Percentiles rank a stretch among this genome's conserved stretches.
These are phyloP conservation scores for Hymenoscyphus infarciens DNA, from an alignment of 2,329 filamentous ascomycete genomes.

Conservation along the genomic window DNA sequence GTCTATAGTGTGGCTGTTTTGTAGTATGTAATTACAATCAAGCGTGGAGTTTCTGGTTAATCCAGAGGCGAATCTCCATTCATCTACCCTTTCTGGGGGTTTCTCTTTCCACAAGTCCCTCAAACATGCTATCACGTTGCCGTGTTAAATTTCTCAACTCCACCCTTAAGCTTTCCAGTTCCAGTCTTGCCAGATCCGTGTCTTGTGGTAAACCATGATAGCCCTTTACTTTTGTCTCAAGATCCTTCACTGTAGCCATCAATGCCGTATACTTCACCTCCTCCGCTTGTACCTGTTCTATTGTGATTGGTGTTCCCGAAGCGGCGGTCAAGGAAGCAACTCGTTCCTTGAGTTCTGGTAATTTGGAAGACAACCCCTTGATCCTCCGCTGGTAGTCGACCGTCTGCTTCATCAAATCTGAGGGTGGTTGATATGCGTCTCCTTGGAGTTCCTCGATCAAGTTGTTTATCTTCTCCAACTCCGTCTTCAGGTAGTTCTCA, in stretches of 20 bases:
- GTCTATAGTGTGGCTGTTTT: not conserved
- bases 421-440: constrained; percentile 50
- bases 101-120: constrained; percentile 62
- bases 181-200: constrained; percentile 61
- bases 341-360: constrained; percentile 63
- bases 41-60: constrained; percentile 6
- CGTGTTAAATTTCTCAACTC: constrained; percentile 60
- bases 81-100: constrained; percentile 45
- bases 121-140: constrained; percentile 70
- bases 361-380: constrained; percentile 61
- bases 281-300: constrained; percentile 56
- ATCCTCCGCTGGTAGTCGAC: constrained; percentile 68
- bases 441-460: constrained; percentile 44
- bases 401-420: constrained; percentile 65
- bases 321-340: constrained; percentile 40
- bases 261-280: constrained; percentile 58
- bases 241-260: constrained; percentile 51
- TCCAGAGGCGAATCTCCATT: constrained; percentile 16
- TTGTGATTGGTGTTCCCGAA: constrained; percentile 37
- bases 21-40: not conserved
- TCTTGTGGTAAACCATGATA: constrained; percentile 75
- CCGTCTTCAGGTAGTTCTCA: constrained; percentile 51
- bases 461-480: constrained; percentile 41
- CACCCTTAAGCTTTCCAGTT: constrained; percentile 63
- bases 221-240: constrained; percentile 59